Base-by-base conservation (phyloP, 495 filamentous ascomycete genomes). In the Penicillium flavigenum region DNA sequence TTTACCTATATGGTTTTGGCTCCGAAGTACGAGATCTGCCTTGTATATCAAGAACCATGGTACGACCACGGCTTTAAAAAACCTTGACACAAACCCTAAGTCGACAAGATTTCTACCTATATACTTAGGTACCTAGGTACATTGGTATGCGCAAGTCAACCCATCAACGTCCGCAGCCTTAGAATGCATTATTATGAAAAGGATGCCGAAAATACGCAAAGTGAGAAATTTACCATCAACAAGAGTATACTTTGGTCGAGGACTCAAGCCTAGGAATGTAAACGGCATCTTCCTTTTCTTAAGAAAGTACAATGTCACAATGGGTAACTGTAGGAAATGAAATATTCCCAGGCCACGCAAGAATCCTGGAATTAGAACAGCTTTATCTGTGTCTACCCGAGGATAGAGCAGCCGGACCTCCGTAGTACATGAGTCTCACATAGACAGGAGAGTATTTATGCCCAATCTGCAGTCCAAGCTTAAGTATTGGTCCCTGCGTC, bases 401-500 rank as follows among this genome's bases (percentile, higher is more conserved):
- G 26, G 27, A 44, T 44, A 27, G 11, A 43, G 36, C 4, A 31
- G 51, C 51, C 39, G 51, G 26, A 53, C 38, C n/a, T 43, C 17
- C 26, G 39, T 19, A 36, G 26, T 39, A 53, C 36, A 44, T 32
- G 51, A 17, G 17, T 43, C 17, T 32, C 16, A 41, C 9, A 17
- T 26, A 52, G 9, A 11, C 6, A 47, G 20, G 19, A 47, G 20
- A 49, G 38, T 53, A 44, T n/a, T 24, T 24, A 32, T 20, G 16
- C 7, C 38, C 31, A 22, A 16, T 43, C 29, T 50, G 47, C 24
- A 26, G 46, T 38, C 46, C 42, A 46, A 60, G 47, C 63, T 60
- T 60, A 65, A 47, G 41, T 54, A 56, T 59, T 65, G 59, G 67
- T 59, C 62, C 62, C 60, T 67, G 64, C 60, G 36, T 63, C 53